Conservation (phyloP, 345 rosid species). For the Arabidopsis thaliana region DNA sequence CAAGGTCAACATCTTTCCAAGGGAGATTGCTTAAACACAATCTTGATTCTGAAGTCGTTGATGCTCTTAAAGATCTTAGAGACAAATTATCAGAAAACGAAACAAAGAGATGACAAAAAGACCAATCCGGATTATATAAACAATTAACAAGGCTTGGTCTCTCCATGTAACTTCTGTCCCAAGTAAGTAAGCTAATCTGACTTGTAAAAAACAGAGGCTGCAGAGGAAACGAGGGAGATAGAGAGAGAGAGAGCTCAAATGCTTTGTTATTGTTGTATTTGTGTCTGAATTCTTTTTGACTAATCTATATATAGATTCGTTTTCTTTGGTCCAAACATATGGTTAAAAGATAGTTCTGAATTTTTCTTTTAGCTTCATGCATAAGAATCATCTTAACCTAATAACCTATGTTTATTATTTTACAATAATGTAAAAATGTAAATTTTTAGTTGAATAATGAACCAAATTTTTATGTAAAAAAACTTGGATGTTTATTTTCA, state of each 20-base stretch:
- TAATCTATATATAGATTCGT: constrained; percentile 10
- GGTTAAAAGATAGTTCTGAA: neutral
- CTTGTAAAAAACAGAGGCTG: constrained; percentile 12
- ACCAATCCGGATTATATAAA: neutral
- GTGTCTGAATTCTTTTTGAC: neutral
- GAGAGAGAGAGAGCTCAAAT: constrained; percentile 13
- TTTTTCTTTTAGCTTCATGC: too few species aligned
- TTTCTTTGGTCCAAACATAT: constrained; percentile 9
- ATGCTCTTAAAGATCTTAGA: constrained; percentile 83
- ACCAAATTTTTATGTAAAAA: too few species aligned
- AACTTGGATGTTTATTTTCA: too few species aligned
- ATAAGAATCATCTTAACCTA: too few species aligned
- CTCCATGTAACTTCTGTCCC: constrained; percentile 1
- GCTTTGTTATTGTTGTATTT: neutral
- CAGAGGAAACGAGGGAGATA: neutral
- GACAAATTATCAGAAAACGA: constrained; percentile 65
- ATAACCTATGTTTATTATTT: too few species aligned
- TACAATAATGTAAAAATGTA: too few species aligned
- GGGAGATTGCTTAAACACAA: constrained; percentile 85
- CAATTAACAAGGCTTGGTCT: neutral
- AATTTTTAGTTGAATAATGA: too few species aligned
- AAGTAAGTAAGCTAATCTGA: constrained; percentile 17
- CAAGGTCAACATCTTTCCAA: constrained; percentile 77
- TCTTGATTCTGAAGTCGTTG: constrained; percentile 87
- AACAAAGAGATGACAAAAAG: constrained; percentile 47